Evolutionary conservation across 345 rosid species (phyloP), one percentile per base, ranked within the genome.

Genomic region (Rubroshorea leprosula): DNA sequence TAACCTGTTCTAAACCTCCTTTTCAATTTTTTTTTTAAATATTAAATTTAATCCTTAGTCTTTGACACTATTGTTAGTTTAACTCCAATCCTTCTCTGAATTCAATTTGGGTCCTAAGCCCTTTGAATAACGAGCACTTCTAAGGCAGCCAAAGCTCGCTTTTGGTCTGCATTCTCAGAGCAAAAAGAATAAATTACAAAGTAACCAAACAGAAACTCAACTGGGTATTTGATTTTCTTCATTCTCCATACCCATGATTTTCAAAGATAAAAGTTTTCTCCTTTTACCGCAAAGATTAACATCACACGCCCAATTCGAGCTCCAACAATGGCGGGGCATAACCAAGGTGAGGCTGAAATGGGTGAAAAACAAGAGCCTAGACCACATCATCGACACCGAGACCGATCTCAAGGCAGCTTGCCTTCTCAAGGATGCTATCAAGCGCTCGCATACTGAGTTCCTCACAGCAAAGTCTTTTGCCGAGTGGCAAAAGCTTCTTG

Each of bases 391-490:
- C 67, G 97, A 93, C 53, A 73, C 53, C 23, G 97, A 90, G 51
- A 87, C 96, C 22, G 96, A 94, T 70, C 89, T 85, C 69, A 87
- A 87, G 66, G 95, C 99, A 15, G 92, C 99, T 69, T 87, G 79
- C 58, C 84, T 87, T 23, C 82, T 94, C 59, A 89, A 93, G 60
- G 97, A 93, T 69, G 96, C 97, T 22, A 85, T 93, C 23, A 85
- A 90, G 50, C 83, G 99, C 25, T 89, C 92, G 26, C 78, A 92
- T 21, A 81, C 84, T 27, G 96, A 83, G 20, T 94, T 87, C 72
- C 92, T 94, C 71, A 90, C 96, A 5, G 87, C 97, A 3, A 87
- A 83, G 71, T 85, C 97, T 52, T 76, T 93, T 51, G 68, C 86
- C 15, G 97, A 89, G 18, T 87, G 99, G 97, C 96, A 89, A 60